Evolutionary conservation across 495 filamentous ascomycete species (phyloP).

Genomic region (Aspergillus taichungensis): DNA sequence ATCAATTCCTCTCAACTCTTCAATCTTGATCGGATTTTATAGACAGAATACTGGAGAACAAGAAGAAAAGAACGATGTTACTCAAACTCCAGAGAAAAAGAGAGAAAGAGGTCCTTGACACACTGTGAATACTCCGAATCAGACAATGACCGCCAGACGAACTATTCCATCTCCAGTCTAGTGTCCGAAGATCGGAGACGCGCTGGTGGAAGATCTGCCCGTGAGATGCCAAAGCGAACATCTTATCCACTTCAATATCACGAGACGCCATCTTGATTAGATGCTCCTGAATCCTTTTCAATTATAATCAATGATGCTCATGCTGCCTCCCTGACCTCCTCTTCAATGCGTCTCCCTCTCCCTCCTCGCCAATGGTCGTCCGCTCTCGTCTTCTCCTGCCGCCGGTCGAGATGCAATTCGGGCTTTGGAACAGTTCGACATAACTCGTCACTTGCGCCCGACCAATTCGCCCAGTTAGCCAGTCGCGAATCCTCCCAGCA

Average conservation of each 20-base stretch:
- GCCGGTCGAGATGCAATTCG: constrained; percentile 3
- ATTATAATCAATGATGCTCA: no score
- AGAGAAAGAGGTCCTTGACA: no score
- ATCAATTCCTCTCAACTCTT: no score
- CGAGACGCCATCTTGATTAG: no score
- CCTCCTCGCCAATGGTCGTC: constrained; percentile 23
- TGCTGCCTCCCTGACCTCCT: neutral
- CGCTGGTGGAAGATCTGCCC: neutral
- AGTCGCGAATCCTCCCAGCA: constrained; percentile 38
- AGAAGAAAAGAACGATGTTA: no score
- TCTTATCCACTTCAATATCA: no score
- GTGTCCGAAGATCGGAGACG: constrained; percentile 13
- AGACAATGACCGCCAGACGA: no score
- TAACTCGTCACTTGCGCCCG: constrained; percentile 27
- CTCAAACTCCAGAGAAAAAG: no score
- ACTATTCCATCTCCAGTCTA: constrained; percentile 1
- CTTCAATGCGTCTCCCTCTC: constrained; percentile 17
- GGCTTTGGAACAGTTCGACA: constrained; percentile 13
- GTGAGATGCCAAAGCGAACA: neutral
- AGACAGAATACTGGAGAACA: no score
- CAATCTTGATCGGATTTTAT: no score
- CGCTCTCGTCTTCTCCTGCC: neutral
- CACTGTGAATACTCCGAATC: no score
- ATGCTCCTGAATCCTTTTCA: no score
- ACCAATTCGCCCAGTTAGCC: constrained; percentile 35